phyloP scores from a whole-genome alignment of 2,329 filamentous ascomycete genomes.

The Fusarium albosuccineum region DNA sequence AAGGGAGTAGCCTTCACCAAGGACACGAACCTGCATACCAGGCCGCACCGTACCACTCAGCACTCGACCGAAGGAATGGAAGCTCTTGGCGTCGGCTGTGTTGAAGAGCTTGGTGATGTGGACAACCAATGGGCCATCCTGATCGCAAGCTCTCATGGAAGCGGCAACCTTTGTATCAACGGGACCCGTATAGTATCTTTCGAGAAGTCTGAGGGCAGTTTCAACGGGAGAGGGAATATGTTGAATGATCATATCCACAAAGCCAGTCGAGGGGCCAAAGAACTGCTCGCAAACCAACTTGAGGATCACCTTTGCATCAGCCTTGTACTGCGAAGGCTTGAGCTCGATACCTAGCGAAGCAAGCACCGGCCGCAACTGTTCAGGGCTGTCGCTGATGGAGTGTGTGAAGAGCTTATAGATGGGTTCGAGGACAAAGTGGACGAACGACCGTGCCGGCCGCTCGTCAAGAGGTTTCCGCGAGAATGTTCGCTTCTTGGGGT shows the following conservation, averaged over 20 bases:
- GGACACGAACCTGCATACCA: conserved; percentile 85
- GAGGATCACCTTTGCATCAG: conserved; percentile 88
- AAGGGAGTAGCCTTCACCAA: conserved; percentile 94
- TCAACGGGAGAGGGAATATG: conserved; percentile 90
- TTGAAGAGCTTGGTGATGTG: conserved; percentile 96
- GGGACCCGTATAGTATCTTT: conserved; percentile 93
- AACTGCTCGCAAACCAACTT: conserved; percentile 94
- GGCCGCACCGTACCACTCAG: conserved; percentile 91
- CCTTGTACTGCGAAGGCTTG: conserved; percentile 93
- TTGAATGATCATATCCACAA: conserved; percentile 94
- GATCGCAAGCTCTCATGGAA: conserved; percentile 85
- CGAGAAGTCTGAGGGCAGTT: conserved; percentile 80
- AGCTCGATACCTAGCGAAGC: conserved; percentile 83
- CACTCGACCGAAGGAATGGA: conserved; percentile 90
- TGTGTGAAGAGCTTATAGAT: conserved; percentile 98
- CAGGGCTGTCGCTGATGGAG: conserved; percentile 90
- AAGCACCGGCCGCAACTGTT: conserved; percentile 84
- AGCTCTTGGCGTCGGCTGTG: conserved; percentile 88
- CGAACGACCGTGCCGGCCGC: conserved; percentile 85
- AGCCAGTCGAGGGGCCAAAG: conserved; percentile 89
- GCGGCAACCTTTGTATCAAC: conserved; percentile 83
- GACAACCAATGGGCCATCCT: conserved; percentile 91
- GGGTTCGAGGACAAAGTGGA: conserved; percentile 94
- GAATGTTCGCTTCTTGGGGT: conserved; percentile 89
- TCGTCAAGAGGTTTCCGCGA: conserved; percentile 89